Conservation (phyloP, 2,329 filamentous ascomycete genomes). For the Aspergillus brunneoviolaceus region DNA sequence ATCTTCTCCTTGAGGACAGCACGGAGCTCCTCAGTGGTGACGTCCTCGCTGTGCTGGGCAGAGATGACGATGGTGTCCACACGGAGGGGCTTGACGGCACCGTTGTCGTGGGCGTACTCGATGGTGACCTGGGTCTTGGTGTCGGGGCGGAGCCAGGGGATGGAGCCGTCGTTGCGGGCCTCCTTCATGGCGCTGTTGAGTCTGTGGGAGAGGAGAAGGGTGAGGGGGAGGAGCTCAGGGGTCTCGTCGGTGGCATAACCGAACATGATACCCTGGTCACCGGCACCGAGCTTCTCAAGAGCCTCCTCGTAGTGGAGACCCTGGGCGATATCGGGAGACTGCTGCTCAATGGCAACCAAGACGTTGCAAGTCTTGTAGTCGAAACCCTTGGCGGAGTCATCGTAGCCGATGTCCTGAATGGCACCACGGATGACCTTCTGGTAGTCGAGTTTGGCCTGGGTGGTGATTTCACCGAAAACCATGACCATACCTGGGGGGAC, state of each 20-base stretch:
- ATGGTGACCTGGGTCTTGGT: constrained; percentile 99
- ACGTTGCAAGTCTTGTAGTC: constrained; percentile 99
- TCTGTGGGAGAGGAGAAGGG: constrained; percentile 91
- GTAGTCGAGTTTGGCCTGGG: constrained; percentile 94
- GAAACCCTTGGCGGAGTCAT: constrained; percentile 95
- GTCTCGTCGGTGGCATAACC: constrained; percentile 99
- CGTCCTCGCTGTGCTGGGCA: constrained; percentile 86
- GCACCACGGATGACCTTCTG: constrained; percentile 92
- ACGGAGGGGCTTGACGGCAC: constrained; percentile 85
- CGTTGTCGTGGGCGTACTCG: constrained; percentile 93
- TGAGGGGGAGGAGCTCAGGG: constrained; percentile 92
- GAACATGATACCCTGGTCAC: constrained; percentile 99
- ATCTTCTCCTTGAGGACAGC: constrained; percentile 97
- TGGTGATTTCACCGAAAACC: constrained; percentile 98
- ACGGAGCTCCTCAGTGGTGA: constrained; percentile 87
- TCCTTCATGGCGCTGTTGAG: constrained; percentile 93
- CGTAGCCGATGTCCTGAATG: constrained; percentile 99
- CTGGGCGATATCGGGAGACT: constrained; percentile 98
- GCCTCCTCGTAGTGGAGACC: constrained; percentile 98
- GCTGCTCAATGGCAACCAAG: constrained; percentile 97
- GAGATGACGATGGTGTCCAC: constrained; percentile 97
- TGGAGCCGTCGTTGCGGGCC: constrained; percentile 79
- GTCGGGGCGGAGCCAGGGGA: constrained; percentile 95
- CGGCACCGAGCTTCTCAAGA: constrained; percentile 94
- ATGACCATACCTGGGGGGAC: constrained; percentile 71